Percentiles rank a stretch among this genome's conserved stretches.
phyloP scores from a whole-genome alignment of 2,329 filamentous ascomycete species.

The Neoascochyta sp. region DNA sequence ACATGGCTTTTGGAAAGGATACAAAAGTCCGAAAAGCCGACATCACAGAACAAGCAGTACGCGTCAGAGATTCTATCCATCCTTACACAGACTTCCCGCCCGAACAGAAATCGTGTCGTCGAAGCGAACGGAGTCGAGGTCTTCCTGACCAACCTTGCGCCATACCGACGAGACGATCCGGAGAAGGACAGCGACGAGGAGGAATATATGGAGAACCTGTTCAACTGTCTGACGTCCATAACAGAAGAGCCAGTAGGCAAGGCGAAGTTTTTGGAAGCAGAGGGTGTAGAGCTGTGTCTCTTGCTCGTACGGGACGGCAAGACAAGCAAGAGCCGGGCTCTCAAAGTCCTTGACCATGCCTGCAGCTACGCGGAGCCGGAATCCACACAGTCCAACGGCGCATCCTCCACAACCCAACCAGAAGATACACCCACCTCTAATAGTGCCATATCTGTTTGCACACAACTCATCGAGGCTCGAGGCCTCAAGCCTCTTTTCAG shows the following conservation, averaged over 20 bases:
- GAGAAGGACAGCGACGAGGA: constrained; percentile 83
- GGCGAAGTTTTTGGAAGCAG: constrained; percentile 76
- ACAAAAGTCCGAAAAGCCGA: constrained; percentile 61
- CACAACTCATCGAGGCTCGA: constrained; percentile 73
- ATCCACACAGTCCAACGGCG: too few species aligned
- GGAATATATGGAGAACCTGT: constrained; percentile 91
- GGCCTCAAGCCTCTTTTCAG: constrained; percentile 83
- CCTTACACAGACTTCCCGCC: constrained; percentile 69
- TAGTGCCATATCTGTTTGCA: constrained; percentile 62
- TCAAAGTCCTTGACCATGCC: constrained; percentile 83
- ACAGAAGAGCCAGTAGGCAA: constrained; percentile 75
- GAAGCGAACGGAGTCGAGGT: constrained; percentile 69
- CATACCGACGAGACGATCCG: constrained; percentile 83
- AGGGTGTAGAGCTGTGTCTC: constrained; percentile 85
- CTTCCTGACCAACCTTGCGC: constrained; percentile 76
- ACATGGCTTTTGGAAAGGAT: constrained; percentile 75
- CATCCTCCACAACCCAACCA: background rate
- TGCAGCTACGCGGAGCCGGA: constrained; percentile 51
- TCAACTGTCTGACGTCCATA: constrained; percentile 78
- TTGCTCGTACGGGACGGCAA: constrained; percentile 80
- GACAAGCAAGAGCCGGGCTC: constrained; percentile 70
- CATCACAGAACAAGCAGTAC: constrained; percentile 93
- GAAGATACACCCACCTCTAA: constrained; percentile 9
- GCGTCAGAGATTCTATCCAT: constrained; percentile 89
- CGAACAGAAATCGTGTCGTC: constrained; percentile 62